Percentiles rank a stretch among this genome's conserved stretches.
Evolutionary conservation across 176 grass and related monocot genomes (phyloP).

Genomic region (Avena sativa): DNA sequence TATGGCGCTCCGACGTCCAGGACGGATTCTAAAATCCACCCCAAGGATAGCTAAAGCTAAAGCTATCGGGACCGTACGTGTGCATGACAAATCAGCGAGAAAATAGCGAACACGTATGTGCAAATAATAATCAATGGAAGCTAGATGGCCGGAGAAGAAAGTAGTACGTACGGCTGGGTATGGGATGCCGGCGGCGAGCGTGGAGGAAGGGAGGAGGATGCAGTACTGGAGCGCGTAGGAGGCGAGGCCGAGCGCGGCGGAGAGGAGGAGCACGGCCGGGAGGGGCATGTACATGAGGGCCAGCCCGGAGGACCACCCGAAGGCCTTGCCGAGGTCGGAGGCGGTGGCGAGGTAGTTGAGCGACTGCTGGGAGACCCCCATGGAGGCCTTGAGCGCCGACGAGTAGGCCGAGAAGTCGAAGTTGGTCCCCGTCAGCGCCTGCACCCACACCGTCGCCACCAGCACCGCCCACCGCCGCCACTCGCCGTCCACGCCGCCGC

Average conservation of each 20-base stretch:
- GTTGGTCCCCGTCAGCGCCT: conserved; percentile 94
- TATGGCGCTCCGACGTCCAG: not conserved
- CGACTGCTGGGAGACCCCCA: conserved; percentile 77
- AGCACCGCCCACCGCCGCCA: conserved; percentile 75
- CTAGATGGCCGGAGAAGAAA: not conserved
- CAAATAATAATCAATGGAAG: not conserved
- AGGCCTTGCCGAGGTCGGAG: conserved; percentile 85
- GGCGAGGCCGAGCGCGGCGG: conserved; percentile 63
- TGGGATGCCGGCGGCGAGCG: conserved; percentile 51
- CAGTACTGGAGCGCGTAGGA: conserved; percentile 76
- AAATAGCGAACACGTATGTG: not conserved
- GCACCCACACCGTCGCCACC: conserved; percentile 81
- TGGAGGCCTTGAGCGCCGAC: conserved; percentile 63
- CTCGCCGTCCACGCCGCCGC: not conserved
- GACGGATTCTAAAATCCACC: not conserved
- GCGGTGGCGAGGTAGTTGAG: conserved; percentile 89
- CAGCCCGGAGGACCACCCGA: conserved; percentile 86
- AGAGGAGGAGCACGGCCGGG: conserved; percentile 62
- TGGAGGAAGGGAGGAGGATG: conserved; percentile 49
- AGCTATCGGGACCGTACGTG: not conserved
- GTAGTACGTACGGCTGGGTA: conserved; percentile 59
- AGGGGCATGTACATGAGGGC: conserved; percentile 78
- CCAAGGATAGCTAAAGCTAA: not conserved
- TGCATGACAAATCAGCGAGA: not conserved
- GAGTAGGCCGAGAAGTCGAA: conserved; percentile 99